Percentiles rank a stretch among this genome's conserved stretches.
Conservation (phyloP, 768 basidiomycete genomes). For the Pleurotus platypus region DNA sequence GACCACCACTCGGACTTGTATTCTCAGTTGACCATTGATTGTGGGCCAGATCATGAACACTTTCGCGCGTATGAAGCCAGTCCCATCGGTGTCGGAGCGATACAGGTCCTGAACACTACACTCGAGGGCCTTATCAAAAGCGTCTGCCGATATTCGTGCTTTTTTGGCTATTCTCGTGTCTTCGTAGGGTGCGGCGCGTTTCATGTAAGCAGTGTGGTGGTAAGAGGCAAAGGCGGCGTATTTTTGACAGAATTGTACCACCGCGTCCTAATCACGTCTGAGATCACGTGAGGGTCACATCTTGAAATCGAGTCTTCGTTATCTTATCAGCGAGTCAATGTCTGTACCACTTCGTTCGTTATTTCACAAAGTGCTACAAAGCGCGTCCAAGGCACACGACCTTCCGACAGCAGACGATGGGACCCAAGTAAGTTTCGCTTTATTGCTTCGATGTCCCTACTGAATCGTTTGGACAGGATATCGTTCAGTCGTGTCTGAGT, state of each 20-base stretch:
- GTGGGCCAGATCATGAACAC: conserved; percentile 44
- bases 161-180: conserved; percentile 12
- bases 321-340: conserved; percentile 4
- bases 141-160: conserved; percentile 10
- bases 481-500: conserved; percentile 49
- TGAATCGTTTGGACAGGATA: conserved; percentile 36
- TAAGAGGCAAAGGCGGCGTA: background rate
- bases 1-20: background rate
- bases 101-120: conserved; percentile 29
- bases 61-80: conserved; percentile 36
- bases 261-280: background rate
- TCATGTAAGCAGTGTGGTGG: conserved; percentile 13
- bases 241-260: background rate
- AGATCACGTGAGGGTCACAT: too few relatives aligned
- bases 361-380: conserved; percentile 30
- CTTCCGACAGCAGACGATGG: conserved; percentile 38
- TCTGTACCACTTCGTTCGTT: conserved; percentile 34
- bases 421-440: conserved; percentile 33
- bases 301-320: background rate
- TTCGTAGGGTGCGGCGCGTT: conserved; percentile 13
- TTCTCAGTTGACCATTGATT: conserved; percentile 12
- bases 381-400: conserved; percentile 34
- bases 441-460: background rate
- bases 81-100: conserved; percentile 21
- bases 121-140: conserved; percentile 21